Base-by-base conservation (phyloP, 2,329 filamentous ascomycete genomes). In the Penicillium sp. region DNA sequence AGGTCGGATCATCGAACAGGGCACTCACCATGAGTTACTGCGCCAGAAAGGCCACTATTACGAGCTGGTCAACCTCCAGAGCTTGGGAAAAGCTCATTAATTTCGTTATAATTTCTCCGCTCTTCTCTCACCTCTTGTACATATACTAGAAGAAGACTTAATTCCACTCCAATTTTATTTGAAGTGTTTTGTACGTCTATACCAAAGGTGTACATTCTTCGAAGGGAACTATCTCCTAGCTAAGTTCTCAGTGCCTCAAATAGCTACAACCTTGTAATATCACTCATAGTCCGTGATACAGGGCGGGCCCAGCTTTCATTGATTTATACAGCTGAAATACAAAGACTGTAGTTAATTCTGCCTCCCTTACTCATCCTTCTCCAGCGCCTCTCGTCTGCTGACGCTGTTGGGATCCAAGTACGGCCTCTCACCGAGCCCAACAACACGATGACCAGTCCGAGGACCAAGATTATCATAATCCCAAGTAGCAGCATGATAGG, bases 1-100 rank as follows among this genome's bases (percentile, higher is more conserved):
- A 67, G 95, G 93, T 8, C 84, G 86, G 59, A 85, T 98, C 46
- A 89, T 95, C 1, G 93, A 98, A 79, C 83, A 85, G 64, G 93
- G 93, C 6, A 92, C 87, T 8, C 93, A 98, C 71, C 68, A 78
- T 0, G 89, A 92, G 70, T 72, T 93, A 66, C 87, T 90, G 83
- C 82, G 80, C 63, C 83, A 81, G 70, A 86, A 86, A 62, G 89
- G 90, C 4, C 82, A 89, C 48, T 95, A 95, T 69, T 87, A 85
- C 10, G 90, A 93, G 77, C 75, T 95, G 62, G 91, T 93, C 46
- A 91, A 90, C 63, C 77, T 93, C 65, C 91, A 95, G 80, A 91
- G 87, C 72, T 75, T 95, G 69, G 89, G 85, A 66, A 90, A 86
- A 78, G 75, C 71, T 51, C 66, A 70, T 25, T 73, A 58, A 69